Evolutionary conservation across 106 monocot genomes (phyloP).

Genomic region (Vanilla planifolia): DNA sequence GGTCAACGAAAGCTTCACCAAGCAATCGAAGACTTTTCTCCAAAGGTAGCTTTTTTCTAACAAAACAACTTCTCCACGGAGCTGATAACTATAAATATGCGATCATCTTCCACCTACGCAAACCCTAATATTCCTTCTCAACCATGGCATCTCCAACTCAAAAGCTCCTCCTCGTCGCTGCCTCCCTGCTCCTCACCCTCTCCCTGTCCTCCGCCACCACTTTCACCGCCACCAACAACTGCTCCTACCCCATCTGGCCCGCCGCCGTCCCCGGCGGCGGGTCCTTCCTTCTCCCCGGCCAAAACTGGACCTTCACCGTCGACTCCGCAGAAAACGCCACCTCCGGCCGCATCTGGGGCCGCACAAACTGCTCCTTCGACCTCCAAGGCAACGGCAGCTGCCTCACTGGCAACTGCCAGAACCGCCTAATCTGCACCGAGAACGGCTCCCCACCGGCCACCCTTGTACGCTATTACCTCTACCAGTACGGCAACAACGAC

Average conservation of each 20-base stretch:
- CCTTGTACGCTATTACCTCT: background rate
- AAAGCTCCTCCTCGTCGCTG: background rate
- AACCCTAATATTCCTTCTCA: background rate
- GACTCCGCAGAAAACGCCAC: background rate
- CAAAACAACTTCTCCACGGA: too few species aligned
- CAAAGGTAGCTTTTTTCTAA: too few species aligned
- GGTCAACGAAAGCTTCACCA: too few species aligned
- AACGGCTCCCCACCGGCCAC: background rate
- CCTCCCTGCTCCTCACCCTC: background rate
- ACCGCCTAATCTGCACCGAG: background rate
- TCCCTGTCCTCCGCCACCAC: background rate
- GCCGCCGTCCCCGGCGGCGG: conserved; percentile 6
- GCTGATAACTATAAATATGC: too few species aligned
- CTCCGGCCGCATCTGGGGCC: background rate
- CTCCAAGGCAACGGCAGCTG: background rate
- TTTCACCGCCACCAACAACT: conserved; percentile 3
- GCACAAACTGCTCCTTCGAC: conserved; percentile 6
- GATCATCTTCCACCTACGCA: too few species aligned
- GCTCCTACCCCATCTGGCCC: conserved; percentile 1
- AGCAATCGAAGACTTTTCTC: too few species aligned
- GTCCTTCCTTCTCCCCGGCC: background rate
- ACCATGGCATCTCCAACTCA: background rate
- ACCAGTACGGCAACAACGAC: conserved; percentile 14
- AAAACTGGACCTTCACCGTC: background rate
- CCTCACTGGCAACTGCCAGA: background rate